phyloP scores from a whole-genome alignment of 2,329 filamentous ascomycete species.

The Fusarium sp. region DNA sequence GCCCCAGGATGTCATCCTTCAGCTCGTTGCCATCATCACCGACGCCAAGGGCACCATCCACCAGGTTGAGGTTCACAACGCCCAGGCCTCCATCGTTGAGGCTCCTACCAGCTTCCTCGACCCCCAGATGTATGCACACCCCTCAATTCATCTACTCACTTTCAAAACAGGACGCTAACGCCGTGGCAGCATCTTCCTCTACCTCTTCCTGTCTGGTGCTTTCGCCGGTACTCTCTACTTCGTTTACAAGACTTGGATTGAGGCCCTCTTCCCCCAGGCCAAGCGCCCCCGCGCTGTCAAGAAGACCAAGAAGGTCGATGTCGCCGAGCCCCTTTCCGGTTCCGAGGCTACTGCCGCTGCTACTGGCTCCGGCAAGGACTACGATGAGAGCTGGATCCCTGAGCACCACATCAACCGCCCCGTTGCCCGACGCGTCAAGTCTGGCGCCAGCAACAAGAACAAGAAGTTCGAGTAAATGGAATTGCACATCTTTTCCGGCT shows the following conservation, averaged over 20 bases:
- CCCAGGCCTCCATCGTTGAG: slow-evolving; percentile 89
- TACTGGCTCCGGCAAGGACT: slow-evolving; percentile 78
- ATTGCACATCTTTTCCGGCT: neutral
- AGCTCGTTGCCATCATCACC: slow-evolving; percentile 82
- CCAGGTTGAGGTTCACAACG: slow-evolving; percentile 85
- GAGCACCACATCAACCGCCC: slow-evolving; percentile 91
- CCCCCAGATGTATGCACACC: slow-evolving; percentile 85
- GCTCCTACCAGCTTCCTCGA: slow-evolving; percentile 93
- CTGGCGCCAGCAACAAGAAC: slow-evolving; percentile 65
- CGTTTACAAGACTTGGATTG: slow-evolving; percentile 98
- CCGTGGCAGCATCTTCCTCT: slow-evolving; percentile 88
- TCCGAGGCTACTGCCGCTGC: slow-evolving; percentile 80
- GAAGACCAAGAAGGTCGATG: slow-evolving; percentile 78
- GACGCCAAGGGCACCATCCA: slow-evolving; percentile 78
- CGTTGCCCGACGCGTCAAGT: slow-evolving; percentile 78
- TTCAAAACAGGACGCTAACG: slow-evolving; percentile 48
- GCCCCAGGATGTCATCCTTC: slow-evolving; percentile 88
- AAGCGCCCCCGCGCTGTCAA: slow-evolving; percentile 76
- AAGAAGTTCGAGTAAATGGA: slow-evolving; percentile 52
- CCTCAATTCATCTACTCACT: neutral
- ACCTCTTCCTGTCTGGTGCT: slow-evolving; percentile 86
- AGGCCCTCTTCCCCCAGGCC: slow-evolving; percentile 93
- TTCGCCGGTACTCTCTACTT: slow-evolving; percentile 91
- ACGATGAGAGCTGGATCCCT: slow-evolving; percentile 96
- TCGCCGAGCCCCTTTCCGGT: slow-evolving; percentile 74